Evolutionary conservation across 2,329 filamentous ascomycete species (phyloP).

Genomic region (Trichoderma koningii): DNA sequence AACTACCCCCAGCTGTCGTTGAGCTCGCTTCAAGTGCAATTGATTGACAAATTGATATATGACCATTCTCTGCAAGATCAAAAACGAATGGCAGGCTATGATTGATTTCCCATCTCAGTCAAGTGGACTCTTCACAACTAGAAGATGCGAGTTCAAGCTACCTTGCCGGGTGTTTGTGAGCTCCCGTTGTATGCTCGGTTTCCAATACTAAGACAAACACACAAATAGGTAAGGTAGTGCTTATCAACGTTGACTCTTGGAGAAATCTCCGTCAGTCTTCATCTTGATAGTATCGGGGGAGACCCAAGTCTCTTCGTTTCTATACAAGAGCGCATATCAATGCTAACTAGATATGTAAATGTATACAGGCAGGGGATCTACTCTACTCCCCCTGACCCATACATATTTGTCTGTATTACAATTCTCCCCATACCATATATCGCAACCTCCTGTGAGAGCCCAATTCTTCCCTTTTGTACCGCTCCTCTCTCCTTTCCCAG

Average conservation of each 20-base stretch:
- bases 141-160: too few species aligned
- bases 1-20: neutral
- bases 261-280: neutral
- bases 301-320: neutral
- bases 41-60: neutral
- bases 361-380: slow-evolving; percentile 16
- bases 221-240: too few species aligned
- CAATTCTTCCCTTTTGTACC: slow-evolving; percentile 5
- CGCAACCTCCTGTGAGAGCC: neutral
- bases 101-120: neutral
- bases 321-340: slow-evolving; percentile 25
- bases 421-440: slow-evolving; percentile 10
- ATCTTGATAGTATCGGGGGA: neutral
- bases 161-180: too few species aligned
- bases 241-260: too few species aligned
- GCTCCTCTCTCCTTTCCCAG: slow-evolving; percentile 26
- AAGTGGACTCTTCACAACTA: neutral
- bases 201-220: too few species aligned
- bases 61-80: too few species aligned
- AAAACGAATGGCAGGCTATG: neutral
- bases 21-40: neutral
- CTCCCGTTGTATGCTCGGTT: too few species aligned
- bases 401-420: slow-evolving; percentile 10
- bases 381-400: slow-evolving; percentile 9
- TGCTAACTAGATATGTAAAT: slow-evolving; percentile 9